These are phyloP conservation scores for Hypoxylon lienhwacheense DNA, from an alignment of 495 filamentous ascomycete genomes.

Conservation along the genomic window DNA sequence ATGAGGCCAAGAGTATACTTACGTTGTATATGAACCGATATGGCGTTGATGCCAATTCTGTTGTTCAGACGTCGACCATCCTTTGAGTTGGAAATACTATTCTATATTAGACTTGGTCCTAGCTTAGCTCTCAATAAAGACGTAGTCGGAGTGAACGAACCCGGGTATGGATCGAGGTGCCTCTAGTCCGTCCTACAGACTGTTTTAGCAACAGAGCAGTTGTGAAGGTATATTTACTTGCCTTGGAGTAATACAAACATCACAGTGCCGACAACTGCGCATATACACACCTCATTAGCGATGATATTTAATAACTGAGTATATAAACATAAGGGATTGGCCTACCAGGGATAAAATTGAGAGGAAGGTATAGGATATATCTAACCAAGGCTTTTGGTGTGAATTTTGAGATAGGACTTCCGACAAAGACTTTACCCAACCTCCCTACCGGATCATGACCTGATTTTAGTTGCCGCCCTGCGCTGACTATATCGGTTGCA, in stretches of 20 bases:
- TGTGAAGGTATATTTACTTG: constrained; percentile 27
- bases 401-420: constrained; percentile 68
- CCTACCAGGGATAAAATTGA: constrained; percentile 81
- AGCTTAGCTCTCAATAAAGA: too few species aligned
- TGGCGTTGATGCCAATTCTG: constrained; percentile 67
- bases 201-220: constrained; percentile 13
- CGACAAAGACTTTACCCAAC: constrained; percentile 72
- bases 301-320: not conserved
- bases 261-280: constrained; percentile 72
- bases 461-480: constrained; percentile 70
- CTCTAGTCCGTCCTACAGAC: constrained; percentile 43
- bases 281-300: not conserved
- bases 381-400: constrained; percentile 66
- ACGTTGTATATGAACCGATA: constrained; percentile 74
- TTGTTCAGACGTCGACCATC: constrained; percentile 63
- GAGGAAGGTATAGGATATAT: constrained; percentile 78
- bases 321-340: not conserved
- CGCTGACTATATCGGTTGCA: constrained; percentile 61
- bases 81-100: constrained; percentile 87
- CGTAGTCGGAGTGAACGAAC: constrained; percentile 19
- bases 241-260: constrained; percentile 80
- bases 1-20: constrained; percentile 41
- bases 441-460: constrained; percentile 64
- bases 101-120: constrained; percentile 20
- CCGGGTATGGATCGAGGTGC: constrained; percentile 43